A percentile compares a stretch with the other conserved stretches of the same genome.
Conservation (phyloP, 495 filamentous ascomycete species). For the Usnea hakonensis region DNA sequence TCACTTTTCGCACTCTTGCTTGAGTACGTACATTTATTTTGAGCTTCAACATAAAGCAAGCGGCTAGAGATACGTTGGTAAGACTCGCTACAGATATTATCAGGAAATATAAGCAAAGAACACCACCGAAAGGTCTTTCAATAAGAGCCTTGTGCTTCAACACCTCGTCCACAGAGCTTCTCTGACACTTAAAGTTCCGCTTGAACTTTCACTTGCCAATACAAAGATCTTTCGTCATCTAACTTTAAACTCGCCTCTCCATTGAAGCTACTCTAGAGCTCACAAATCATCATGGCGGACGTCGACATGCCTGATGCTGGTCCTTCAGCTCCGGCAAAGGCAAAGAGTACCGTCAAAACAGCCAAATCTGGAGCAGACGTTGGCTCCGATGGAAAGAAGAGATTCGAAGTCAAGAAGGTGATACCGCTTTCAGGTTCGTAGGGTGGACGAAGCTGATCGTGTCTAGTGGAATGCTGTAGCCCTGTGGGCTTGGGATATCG, state of each 20-base stretch:
- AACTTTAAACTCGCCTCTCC: neutral
- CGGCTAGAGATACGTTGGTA: neutral
- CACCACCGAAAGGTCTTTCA: neutral
- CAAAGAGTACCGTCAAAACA: constrained; percentile 50
- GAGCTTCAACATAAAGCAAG: neutral
- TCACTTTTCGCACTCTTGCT: neutral
- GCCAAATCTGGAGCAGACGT: constrained; percentile 46
- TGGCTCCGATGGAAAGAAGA: constrained; percentile 70
- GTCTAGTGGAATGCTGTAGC: constrained; percentile 91
- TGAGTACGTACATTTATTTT: too few relatives aligned
- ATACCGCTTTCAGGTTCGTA: neutral
- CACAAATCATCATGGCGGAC: constrained; percentile 66
- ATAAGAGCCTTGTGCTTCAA: neutral
- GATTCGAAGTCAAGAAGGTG: constrained; percentile 91
- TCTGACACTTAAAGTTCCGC: neutral
- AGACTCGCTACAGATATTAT: neutral
- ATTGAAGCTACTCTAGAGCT: neutral
- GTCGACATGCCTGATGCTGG: constrained; percentile 92
- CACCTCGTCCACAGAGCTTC: neutral
- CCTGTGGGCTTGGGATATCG: constrained; percentile 99
- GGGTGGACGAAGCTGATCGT: neutral
- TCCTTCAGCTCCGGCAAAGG: constrained; percentile 43
- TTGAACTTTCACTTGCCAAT: too few relatives aligned
- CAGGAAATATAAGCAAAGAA: neutral
- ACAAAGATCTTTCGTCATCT: too few relatives aligned